These are phyloP conservation scores for Saccharum officinarum DNA, from an alignment of 176 grass and related monocot genomes.

Conservation along the genomic window DNA sequence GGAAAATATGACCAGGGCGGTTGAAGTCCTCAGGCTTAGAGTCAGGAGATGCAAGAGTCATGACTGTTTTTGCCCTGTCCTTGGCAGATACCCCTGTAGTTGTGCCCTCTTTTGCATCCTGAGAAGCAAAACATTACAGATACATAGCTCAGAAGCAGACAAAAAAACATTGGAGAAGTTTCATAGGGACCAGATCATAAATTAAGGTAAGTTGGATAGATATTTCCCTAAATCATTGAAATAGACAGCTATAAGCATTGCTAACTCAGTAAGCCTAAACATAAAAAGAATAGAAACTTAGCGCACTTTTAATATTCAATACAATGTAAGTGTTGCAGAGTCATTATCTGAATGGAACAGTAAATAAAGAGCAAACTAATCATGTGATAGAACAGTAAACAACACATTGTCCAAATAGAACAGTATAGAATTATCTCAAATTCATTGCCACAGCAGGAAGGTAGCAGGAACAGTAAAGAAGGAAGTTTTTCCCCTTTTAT, in stretches of 20 bases:
- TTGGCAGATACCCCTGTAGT: constrained; percentile 87
- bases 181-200: background rate
- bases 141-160: constrained; percentile 5
- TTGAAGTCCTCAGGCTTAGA: constrained; percentile 81
- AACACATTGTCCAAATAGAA: background rate
- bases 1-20: constrained; percentile 91
- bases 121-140: constrained; percentile 21
- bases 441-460: background rate
- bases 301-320: background rate
- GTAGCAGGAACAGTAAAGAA: background rate
- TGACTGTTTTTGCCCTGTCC: constrained; percentile 76
- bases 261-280: background rate
- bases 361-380: background rate
- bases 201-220: background rate
- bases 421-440: background rate
- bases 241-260: background rate
- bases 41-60: constrained; percentile 65
- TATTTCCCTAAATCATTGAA: constrained; percentile 3
- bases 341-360: background rate
- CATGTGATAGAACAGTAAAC: background rate
- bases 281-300: background rate
- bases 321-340: background rate
- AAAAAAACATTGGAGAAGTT: background rate
- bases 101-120: constrained; percentile 92
- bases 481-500: background rate